These are phyloP conservation scores for Dalbergia cochinchinensis DNA, from an alignment of 306 rosid genomes.

Conservation along the genomic window DNA sequence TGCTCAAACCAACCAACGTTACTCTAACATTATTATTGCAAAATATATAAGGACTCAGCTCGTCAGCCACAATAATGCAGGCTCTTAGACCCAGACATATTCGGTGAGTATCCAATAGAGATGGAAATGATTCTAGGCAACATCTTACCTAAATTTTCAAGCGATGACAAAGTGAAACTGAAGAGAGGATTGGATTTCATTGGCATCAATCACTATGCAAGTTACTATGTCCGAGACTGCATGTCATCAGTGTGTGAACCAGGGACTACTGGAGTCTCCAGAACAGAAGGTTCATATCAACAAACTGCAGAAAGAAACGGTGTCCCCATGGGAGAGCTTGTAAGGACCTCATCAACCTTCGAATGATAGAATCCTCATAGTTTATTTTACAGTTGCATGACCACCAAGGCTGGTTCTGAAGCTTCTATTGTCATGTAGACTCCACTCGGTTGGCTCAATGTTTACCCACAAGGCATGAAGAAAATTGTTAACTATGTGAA, in stretches of 20 bases:
- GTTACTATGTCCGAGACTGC: constrained; percentile 69
- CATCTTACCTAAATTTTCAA: constrained; percentile 62
- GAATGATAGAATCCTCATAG: not conserved
- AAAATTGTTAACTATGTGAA: constrained; percentile 58
- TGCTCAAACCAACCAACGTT: no score
- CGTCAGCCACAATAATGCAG: constrained; percentile 47
- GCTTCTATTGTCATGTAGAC: constrained; percentile 52
- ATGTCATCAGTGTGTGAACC: constrained; percentile 59
- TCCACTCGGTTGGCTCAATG: constrained; percentile 57
- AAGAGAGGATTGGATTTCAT: constrained; percentile 71
- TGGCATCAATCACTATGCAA: constrained; percentile 78
- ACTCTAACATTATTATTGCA: not conserved
- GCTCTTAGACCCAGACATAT: constrained; percentile 72
- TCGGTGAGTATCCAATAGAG: constrained; percentile 70
- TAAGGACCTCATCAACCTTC: constrained; percentile 41
- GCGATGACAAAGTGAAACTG: constrained; percentile 50
- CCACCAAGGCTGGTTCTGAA: not conserved
- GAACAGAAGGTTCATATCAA: constrained; percentile 61
- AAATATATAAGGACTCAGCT: not conserved
- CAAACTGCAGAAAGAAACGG: constrained; percentile 53
- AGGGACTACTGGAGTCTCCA: constrained; percentile 55
- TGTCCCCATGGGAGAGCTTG: constrained; percentile 66
- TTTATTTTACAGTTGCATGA: not conserved
- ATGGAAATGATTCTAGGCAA: constrained; percentile 63
- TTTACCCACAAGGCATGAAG: constrained; percentile 78